Evolutionary conservation across 108 stramenopile species (phyloP).

Genomic region (Conticribra weissflogii): DNA sequence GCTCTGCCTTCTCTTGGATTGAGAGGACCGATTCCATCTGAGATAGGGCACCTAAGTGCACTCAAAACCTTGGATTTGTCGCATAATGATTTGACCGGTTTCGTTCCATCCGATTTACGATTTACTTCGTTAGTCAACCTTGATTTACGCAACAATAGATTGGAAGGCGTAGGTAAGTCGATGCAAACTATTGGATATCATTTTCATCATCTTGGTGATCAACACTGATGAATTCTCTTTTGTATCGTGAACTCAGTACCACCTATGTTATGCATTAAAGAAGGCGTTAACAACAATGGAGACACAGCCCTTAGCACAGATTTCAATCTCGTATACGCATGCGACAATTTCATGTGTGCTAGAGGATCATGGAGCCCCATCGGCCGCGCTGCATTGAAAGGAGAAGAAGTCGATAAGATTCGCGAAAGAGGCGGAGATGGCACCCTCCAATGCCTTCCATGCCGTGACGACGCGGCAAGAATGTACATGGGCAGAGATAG

Average conservation of each 20-base stretch:
- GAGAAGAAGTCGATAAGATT: slow-evolving; percentile 1
- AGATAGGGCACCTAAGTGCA: slow-evolving; percentile 39
- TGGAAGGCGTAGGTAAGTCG: slow-evolving; percentile 25
- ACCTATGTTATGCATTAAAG: slow-evolving; percentile 53
- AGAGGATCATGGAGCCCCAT: slow-evolving; percentile 41
- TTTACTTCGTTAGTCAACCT: slow-evolving; percentile 43
- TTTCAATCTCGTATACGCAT: slow-evolving; percentile 34
- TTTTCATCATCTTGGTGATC: no score
- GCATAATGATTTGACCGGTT: slow-evolving; percentile 49
- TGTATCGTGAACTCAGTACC: slow-evolving; percentile 32
- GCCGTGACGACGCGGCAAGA: slow-evolving; percentile 37
- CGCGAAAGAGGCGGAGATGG: slow-evolving; percentile 14
- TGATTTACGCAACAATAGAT: slow-evolving; percentile 33
- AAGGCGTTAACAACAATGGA: slow-evolving; percentile 56
- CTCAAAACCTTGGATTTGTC: slow-evolving; percentile 41
- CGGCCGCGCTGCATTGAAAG: slow-evolving; percentile 40
- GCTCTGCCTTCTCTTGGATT: slow-evolving; percentile 35
- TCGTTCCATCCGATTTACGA: slow-evolving; percentile 54
- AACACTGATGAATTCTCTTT: no score
- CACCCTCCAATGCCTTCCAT: slow-evolving; percentile 37
- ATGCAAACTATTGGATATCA: no score
- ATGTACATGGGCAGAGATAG: slow-evolving; percentile 36
- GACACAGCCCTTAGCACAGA: slow-evolving; percentile 24
- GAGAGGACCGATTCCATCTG: slow-evolving; percentile 35
- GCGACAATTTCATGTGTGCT: slow-evolving; percentile 50